Conservation (phyloP, 768 basidiomycete genomes). For the Cantharellus cinnabarinus region DNA sequence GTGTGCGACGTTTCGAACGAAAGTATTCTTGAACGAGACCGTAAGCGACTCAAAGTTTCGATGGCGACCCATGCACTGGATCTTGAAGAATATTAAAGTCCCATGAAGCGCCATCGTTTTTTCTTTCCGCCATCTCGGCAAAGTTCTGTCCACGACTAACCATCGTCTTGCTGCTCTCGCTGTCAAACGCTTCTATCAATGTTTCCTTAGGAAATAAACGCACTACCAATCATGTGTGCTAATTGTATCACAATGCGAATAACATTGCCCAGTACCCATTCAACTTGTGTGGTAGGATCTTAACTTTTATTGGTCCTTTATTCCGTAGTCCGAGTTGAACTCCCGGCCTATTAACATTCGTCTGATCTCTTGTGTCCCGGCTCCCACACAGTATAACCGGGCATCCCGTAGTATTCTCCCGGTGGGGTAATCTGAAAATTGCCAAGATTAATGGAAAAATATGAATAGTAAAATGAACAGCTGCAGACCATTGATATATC, state of each 20-base stretch:
- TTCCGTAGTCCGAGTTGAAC: conserved; percentile 45
- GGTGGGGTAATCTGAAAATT: conserved; percentile 56
- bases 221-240: too few relatives aligned
- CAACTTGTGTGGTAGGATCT: background rate
- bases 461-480: background rate
- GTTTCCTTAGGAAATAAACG: too few relatives aligned
- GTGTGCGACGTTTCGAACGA: too few relatives aligned
- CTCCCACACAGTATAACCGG: conserved; percentile 78
- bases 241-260: too few relatives aligned
- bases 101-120: background rate
- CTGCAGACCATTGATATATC: conserved; percentile 72
- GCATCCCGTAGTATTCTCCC: conserved; percentile 78
- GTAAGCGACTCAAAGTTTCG: conserved; percentile 4
- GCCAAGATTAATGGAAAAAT: background rate
- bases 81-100: conserved; percentile 3
- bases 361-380: conserved; percentile 91
- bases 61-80: conserved; percentile 2
- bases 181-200: too few relatives aligned
- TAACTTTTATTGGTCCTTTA: background rate
- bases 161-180: too few relatives aligned
- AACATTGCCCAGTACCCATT: too few relatives aligned
- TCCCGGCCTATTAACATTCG: conserved; percentile 88
- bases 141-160: too few relatives aligned
- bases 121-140: too few relatives aligned
- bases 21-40: too few relatives aligned